Evolutionary conservation across 805 yeast genomes (phyloP), one percentile per base, ranked within the genome.

Genomic region (Saccharomyces kudriavzevii): DNA sequence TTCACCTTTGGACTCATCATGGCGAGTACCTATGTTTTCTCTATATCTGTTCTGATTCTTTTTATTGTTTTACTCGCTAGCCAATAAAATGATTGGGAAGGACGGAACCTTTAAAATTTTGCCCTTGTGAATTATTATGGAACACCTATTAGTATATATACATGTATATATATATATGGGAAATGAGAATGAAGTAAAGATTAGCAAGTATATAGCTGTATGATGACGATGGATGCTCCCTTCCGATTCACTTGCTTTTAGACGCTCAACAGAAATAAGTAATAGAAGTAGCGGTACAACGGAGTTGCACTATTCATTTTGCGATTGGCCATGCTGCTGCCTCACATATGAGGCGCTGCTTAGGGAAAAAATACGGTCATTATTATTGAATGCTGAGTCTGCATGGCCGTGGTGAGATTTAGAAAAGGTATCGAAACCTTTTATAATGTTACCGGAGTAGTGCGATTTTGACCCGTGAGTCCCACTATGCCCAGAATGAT

Each of bases 341-440:
- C 84, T 82, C 29, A 85, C 81, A 59, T 80, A 87, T 11, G 83
- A 79, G 0, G 85, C 81, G 8, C 90, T 83, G 56, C 92, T 84
- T 65, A 87, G 71, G 35, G 91, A 84, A 69, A 89, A 89, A 3
- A 89, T 80, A 49, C 95, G 81, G 62, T 89, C 97, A 35, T 85
- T 87, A 57, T 87, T 92, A 0, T 83, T 74, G 71, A 79, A 78
- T 50, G 76, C 53, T 13, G 58, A 31, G 26, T 58, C 60, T 45
- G 70, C 66, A 52, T 53, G 58, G 0, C 63, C 48, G 30, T 60
- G 63, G 40, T 58, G 61, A 3, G 60, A 53, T 59, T 85, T 87
- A 49, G 84, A 76, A 63, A 87, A 86, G 60, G 82, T 85, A 49
- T 91, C 97, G 62, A 90, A 91, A 1, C 98, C 98, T 58, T 86